Evolutionary conservation across 192 early-diverging fungal species (phyloP), one percentile per base, ranked within the genome.

Genomic region (Coemansia umbellata): DNA sequence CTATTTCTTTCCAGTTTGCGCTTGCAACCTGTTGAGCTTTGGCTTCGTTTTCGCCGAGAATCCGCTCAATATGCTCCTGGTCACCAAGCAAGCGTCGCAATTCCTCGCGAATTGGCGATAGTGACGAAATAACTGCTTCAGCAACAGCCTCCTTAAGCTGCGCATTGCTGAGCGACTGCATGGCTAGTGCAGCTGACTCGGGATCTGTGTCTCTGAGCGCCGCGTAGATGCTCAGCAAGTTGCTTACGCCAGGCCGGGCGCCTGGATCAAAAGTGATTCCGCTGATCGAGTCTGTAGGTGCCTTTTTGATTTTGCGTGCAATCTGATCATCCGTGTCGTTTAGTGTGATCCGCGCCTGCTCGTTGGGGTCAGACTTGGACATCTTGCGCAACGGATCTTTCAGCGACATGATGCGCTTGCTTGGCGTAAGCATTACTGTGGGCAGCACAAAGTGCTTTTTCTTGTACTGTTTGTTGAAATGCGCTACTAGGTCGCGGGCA

Each of bases 331-430:
- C 85, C 0, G 84, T 49, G 60, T 97, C 94, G 22, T 64, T 58
- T 3, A 96, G 57, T 52, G 86, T 84, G 53, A 96, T 93, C 0
- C 92, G 84, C 1, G 87, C 78, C 19, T 74, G 53, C 21, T 86
- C 85, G 6, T 74, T 81, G 4, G 81, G 67, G 37, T 92, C 89
- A 0, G 87, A 89, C 66, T 97, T 95, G 8, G 91, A 92, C 94
- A 94, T 97, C 61, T 94, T 94, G 33, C 63, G 53, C 10, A 55
- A 55, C 2, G 92, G 92, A 33, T 88, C 79, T 4, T 83, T 77
- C 10, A 97, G 69, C 2, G 92, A 95, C 89, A 94, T 90, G 44
- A 94, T 82, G 15, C 89, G 83, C 40, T 89, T 90, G 13, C 83
- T 82, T 2, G 75, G 35, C 0, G 74, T 81, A 13, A 87, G 77